Conservation (phyloP, 2,329 filamentous ascomycete genomes). For the Colletotrichum shisoi region DNA sequence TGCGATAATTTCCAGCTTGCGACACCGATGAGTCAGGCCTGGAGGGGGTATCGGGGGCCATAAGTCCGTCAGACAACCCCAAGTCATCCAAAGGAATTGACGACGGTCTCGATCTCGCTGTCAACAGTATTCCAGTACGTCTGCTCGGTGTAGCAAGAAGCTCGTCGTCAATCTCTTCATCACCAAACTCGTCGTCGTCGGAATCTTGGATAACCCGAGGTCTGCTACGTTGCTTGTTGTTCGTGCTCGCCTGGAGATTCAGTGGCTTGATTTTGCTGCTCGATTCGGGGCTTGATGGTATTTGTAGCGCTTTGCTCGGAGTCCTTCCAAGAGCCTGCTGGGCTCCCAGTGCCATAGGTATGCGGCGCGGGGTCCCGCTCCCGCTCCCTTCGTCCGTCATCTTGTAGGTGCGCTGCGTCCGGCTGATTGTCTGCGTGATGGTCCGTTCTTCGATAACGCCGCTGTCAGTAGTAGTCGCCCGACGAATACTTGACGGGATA, state of each 20-base stretch:
- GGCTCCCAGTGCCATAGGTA: slow-evolving; percentile 14
- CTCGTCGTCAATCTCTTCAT: slow-evolving; percentile 67
- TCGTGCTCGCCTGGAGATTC: slow-evolving; percentile 1
- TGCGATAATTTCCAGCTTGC: background rate
- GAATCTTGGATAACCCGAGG: slow-evolving; percentile 62
- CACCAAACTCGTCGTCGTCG: slow-evolving; percentile 67
- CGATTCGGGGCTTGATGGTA: slow-evolving; percentile 40
- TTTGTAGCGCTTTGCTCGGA: slow-evolving; percentile 41
- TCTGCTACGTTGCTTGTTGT: slow-evolving; percentile 33
- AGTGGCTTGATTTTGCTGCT: slow-evolving; percentile 27
- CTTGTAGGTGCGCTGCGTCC: slow-evolving; percentile 40
- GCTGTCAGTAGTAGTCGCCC: slow-evolving; percentile 29
- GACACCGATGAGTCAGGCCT: background rate
- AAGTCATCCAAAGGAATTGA: slow-evolving; percentile 36
- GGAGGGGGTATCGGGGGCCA: slow-evolving; percentile 37
- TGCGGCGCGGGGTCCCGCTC: slow-evolving; percentile 26
- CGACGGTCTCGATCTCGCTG: slow-evolving; percentile 32
- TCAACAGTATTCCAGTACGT: slow-evolving; percentile 44
- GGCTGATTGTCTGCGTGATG: slow-evolving; percentile 41
- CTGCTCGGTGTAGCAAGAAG: slow-evolving; percentile 54
- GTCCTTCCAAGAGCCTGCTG: slow-evolving; percentile 34
- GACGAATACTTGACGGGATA: slow-evolving; percentile 24
- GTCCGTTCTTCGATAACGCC: slow-evolving; percentile 40
- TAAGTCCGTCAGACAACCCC: slow-evolving; percentile 34
- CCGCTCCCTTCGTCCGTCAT: slow-evolving; percentile 21